Percentiles rank a stretch among this genome's conserved stretches.
Conservation (phyloP, 139 green algal species). For the Picochlorum sp. region DNA sequence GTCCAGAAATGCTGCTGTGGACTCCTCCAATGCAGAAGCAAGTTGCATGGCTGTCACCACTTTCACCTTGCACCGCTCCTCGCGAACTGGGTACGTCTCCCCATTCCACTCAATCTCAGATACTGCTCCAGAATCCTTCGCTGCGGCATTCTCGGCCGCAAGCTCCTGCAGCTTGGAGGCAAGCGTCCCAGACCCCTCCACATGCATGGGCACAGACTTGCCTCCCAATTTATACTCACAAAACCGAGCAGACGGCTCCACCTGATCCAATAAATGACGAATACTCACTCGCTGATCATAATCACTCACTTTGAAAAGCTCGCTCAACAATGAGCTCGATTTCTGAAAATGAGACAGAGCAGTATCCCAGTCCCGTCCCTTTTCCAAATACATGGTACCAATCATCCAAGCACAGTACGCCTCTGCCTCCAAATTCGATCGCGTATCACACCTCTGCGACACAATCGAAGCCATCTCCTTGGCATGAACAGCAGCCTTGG, state of each 20-base stretch:
- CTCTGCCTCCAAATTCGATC: conserved; percentile 70
- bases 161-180: conserved; percentile 45
- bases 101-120: conserved; percentile 57
- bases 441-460: conserved; percentile 38
- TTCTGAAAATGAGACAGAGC: conserved; percentile 60
- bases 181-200: conserved; percentile 1
- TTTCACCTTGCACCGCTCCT: conserved; percentile 27
- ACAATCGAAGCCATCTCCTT: conserved; percentile 47
- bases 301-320: conserved; percentile 63
- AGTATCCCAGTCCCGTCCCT: conserved; percentile 60
- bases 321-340: conserved; percentile 61
- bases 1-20: conserved; percentile 5
- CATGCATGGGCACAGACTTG: conserved; percentile 1
- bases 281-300: conserved; percentile 61
- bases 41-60: conserved; percentile 23
- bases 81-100: conserved; percentile 33
- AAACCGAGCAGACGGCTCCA: conserved; percentile 71
- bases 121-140: conserved; percentile 30
- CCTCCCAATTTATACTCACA: conserved; percentile 74
- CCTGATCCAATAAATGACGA: conserved; percentile 71
- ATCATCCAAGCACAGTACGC: conserved; percentile 72
- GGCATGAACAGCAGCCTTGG: conserved; percentile 59
- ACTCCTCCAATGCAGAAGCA: conserved; percentile 23
- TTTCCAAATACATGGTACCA: conserved; percentile 68
- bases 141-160: conserved; percentile 41